A percentile compares a stretch with the other conserved stretches of the same genome.
These are phyloP conservation scores for slime mould (Dictyostelium discoideum) DNA, from an alignment of 78 protist genomes.

Conservation along the genomic window dicty_2.7 NC_007090.3:5440501-5441000, in stretches of 20 bases:
- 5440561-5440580: not conserved
- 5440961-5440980: not conserved
- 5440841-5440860: not conserved
- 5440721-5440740: not conserved
- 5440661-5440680: not conserved
- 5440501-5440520: not conserved
- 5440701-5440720: not conserved
- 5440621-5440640: not conserved
- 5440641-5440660: not conserved
- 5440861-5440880: not conserved
- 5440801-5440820: not conserved
- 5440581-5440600: not conserved
- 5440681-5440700: conserved; percentile 5
- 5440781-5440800: not conserved
- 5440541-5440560: not conserved
- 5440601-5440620: not conserved
- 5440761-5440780: not conserved
- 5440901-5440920: not conserved
- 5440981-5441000: not conserved
- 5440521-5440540: not conserved
- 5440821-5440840: not conserved
- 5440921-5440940: not conserved
- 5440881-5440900: not conserved
- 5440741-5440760: conserved; percentile 24
- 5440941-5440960: not conserved